Percentiles rank a stretch among this genome's conserved stretches.
Evolutionary conservation across 31 red algal genomes (phyloP).

Genomic region (Odonthalia washingtoniensis): DNA sequence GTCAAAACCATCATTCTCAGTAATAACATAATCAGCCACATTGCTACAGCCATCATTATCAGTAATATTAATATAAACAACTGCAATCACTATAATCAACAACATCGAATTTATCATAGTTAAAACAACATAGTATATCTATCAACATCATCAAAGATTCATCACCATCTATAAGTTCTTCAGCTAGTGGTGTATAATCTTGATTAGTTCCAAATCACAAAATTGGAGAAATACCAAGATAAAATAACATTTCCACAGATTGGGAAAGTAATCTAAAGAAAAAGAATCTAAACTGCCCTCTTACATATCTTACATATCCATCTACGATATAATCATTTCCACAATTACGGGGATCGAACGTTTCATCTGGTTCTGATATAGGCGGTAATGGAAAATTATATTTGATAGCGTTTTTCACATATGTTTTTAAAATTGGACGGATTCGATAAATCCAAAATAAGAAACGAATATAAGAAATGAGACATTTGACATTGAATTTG

Average conservation of each 20-base stretch:
- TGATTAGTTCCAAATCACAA: conserved; percentile 78
- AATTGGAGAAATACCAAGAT: conserved; percentile 82
- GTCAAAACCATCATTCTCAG: too few species aligned
- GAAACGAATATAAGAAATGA: conserved; percentile 82
- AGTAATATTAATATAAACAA: too few species aligned
- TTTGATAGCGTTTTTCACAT: conserved; percentile 65
- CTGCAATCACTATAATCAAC: too few species aligned
- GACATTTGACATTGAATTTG: conserved; percentile 66
- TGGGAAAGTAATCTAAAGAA: conserved; percentile 80
- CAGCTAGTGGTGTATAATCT: conserved; percentile 62
- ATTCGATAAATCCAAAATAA: conserved; percentile 83
- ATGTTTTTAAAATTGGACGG: conserved; percentile 75
- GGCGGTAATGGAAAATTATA: conserved; percentile 80
- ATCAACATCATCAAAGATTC: too few species aligned
- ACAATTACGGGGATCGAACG: conserved; percentile 72
- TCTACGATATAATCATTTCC: conserved; percentile 75
- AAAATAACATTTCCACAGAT: conserved; percentile 67
- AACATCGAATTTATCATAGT: too few species aligned
- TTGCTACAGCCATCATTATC: too few species aligned
- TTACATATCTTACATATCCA: too few species aligned
- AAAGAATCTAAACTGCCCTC: too few species aligned
- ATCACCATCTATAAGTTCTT: too few species aligned
- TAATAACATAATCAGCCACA: too few species aligned
- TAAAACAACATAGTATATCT: too few species aligned
- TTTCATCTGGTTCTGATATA: conserved; percentile 67